phyloP scores from a whole-genome alignment of 208 protist genomes.

The Trypanosoma conorhini region DNA sequence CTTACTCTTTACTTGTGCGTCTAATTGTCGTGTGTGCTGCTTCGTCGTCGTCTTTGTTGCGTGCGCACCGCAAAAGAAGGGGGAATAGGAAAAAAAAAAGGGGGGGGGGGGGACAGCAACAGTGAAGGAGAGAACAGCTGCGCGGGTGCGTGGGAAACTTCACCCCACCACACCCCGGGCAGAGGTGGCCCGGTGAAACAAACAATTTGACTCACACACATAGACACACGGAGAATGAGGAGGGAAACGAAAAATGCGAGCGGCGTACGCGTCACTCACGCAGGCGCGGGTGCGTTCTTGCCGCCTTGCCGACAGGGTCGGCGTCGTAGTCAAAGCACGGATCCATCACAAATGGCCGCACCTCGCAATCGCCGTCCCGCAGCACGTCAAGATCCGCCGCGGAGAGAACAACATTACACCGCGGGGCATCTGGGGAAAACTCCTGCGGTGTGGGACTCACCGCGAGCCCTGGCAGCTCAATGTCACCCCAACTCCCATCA shows the following conservation, averaged over 20 bases:
- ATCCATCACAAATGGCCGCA: constrained; percentile 56
- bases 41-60: too few species aligned
- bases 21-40: neutral
- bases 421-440: too few species aligned
- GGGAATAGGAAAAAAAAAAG: neutral
- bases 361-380: constrained; percentile 36
- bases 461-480: constrained; percentile 22
- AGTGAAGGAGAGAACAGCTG: neutral
- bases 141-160: too few species aligned
- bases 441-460: neutral
- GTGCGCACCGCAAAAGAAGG: neutral
- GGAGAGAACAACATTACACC: constrained; percentile 8
- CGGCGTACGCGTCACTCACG: constrained; percentile 1
- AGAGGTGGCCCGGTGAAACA: too few species aligned
- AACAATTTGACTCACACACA: neutral
- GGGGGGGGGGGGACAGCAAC: neutral
- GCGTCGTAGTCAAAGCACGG: constrained; percentile 65
- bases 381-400: constrained; percentile 13
- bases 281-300: constrained; percentile 4
- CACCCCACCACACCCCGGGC: too few species aligned
- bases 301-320: constrained; percentile 39
- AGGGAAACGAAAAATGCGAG: neutral
- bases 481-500: constrained; percentile 7
- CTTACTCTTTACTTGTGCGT: neutral
- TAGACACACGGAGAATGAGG: neutral